A percentile compares a stretch with the other conserved stretches of the same genome.
These are phyloP conservation scores for Linaria vulgaris DNA, from an alignment of 257 asterid genomes.

Conservation along the genomic window DNA sequence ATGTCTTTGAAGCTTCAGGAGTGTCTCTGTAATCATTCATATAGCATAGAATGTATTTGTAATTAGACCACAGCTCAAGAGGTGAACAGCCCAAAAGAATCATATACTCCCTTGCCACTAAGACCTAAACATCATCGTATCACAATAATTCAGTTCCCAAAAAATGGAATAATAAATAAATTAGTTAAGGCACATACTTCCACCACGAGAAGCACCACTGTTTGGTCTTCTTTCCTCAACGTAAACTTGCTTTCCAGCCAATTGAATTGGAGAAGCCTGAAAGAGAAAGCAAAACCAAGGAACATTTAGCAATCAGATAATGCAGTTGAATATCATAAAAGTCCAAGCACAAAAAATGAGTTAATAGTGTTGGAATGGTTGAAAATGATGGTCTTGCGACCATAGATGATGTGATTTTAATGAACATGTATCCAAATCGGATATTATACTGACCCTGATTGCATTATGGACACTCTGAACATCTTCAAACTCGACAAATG, in stretches of 20 bases:
- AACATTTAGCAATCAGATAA: background rate
- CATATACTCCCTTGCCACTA: background rate
- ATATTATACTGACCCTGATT: conserved; percentile 42
- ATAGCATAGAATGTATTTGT: background rate
- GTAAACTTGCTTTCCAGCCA: conserved; percentile 45
- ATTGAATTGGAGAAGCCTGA: conserved; percentile 54
- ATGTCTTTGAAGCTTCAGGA: too few species aligned
- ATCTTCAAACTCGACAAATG: conserved; percentile 73
- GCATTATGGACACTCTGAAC: conserved; percentile 54
- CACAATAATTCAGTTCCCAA: background rate
- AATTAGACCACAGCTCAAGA: background rate
- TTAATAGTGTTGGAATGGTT: too few species aligned
- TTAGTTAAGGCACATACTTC: conserved; percentile 33
- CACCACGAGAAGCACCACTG: conserved; percentile 40
- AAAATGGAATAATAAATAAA: background rate
- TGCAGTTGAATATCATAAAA: conserved; percentile 13
- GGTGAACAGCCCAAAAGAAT: too few species aligned
- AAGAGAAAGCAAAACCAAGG: conserved; percentile 1
- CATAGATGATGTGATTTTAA: background rate
- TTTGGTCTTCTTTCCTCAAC: conserved; percentile 47
- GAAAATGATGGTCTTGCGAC: background rate
- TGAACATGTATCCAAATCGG: background rate
- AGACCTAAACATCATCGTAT: background rate
- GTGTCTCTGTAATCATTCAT: too few species aligned
- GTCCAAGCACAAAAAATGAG: background rate